Evolutionary conservation across 176 grass and related monocot genomes (phyloP).

Genomic region (Poa pratensis): DNA sequence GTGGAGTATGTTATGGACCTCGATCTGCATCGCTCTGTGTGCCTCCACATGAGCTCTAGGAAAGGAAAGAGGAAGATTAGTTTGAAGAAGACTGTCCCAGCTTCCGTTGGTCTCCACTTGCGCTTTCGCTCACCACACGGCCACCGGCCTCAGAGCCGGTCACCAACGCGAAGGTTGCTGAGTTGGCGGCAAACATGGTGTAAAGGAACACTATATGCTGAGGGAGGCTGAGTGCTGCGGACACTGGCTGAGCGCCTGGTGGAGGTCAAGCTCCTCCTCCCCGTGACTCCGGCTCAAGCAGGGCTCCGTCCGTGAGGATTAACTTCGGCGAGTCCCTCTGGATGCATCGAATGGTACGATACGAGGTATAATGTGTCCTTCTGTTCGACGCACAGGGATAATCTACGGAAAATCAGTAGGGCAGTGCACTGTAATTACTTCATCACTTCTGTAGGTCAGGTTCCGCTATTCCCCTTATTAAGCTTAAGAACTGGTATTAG

Average conservation of each 20-base stretch:
- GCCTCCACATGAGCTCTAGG: not conserved
- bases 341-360: slow-evolving; percentile 12
- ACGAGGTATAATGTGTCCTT: not conserved
- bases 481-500: not conserved
- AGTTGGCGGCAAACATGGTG: no score
- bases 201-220: no score
- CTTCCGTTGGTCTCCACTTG: no score
- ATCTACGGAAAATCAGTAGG: not conserved
- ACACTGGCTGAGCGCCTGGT: slow-evolving; percentile 41
- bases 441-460: not conserved
- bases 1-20: not conserved
- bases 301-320: slow-evolving; percentile 40
- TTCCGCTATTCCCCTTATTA: not conserved
- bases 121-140: no score
- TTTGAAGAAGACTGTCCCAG: no score
- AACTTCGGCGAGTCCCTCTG: not conserved
- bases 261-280: slow-evolving; percentile 40
- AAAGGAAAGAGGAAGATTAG: not conserved
- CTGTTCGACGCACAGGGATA: not conserved
- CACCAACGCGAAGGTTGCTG: no score
- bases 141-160: not conserved
- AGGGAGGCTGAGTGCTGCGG: not conserved
- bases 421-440: not conserved
- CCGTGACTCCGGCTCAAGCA: slow-evolving; percentile 29
- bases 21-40: not conserved